Evolutionary conservation across 768 basidiomycete genomes (phyloP).

Genomic region (Trametes punicea): DNA sequence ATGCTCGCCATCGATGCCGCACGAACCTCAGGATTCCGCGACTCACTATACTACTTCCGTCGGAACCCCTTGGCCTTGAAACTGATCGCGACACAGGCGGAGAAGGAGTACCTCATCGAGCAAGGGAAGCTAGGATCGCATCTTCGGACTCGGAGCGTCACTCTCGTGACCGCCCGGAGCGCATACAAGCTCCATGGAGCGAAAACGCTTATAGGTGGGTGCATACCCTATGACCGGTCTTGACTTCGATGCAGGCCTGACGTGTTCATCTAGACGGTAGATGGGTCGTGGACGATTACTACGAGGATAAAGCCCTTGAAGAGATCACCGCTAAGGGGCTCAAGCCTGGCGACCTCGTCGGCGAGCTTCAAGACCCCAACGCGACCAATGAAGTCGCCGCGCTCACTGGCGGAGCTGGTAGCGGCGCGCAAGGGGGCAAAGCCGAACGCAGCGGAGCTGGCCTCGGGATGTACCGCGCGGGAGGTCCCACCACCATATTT

Average conservation of each 20-base stretch:
- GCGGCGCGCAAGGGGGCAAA: conserved; percentile 39
- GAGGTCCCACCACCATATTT: conserved; percentile 91
- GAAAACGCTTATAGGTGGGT: conserved; percentile 81
- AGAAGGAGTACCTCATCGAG: conserved; percentile 90
- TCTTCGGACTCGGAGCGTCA: conserved; percentile 87
- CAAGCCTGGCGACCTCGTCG: conserved; percentile 78
- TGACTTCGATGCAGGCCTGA: background rate
- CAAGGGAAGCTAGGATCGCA: conserved; percentile 86
- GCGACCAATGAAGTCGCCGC: conserved; percentile 43
- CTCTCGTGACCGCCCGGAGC: conserved; percentile 88
- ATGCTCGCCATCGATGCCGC: conserved; percentile 98
- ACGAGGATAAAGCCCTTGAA: conserved; percentile 77
- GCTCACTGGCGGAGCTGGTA: conserved; percentile 28
- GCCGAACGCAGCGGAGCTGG: conserved; percentile 50
- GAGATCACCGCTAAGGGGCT: conserved; percentile 81
- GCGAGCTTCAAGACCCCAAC: conserved; percentile 75
- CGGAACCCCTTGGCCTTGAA: conserved; percentile 89
- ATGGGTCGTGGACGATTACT: conserved; percentile 96
- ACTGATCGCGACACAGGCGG: conserved; percentile 81
- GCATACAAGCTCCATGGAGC: conserved; percentile 93
- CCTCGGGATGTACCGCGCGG: conserved; percentile 81
- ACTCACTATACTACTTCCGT: conserved; percentile 97
- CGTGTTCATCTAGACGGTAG: conserved; percentile 59
- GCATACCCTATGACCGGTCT: background rate
- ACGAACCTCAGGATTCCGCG: conserved; percentile 91